Percentiles rank a stretch among this genome's conserved stretches.
Conservation (phyloP, 345 rosid genomes). For the Euphorbia peplus region DNA sequence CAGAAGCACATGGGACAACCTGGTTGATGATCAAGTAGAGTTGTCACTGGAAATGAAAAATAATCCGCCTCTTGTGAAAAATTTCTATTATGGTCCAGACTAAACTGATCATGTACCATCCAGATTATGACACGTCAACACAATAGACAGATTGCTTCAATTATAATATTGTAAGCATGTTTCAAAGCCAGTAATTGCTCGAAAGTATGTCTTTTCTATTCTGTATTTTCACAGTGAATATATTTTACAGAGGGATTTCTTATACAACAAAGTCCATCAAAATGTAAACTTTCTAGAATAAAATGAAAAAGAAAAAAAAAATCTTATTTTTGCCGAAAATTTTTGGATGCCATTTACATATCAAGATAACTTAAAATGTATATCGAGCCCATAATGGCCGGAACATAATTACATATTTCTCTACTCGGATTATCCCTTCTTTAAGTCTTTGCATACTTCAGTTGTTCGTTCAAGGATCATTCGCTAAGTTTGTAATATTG, state of each 20-base stretch:
- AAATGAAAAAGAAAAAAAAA: background rate
- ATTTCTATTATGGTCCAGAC: too few species aligned
- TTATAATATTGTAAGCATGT: too few species aligned
- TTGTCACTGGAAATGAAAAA: too few species aligned
- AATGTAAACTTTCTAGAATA: background rate
- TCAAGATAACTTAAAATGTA: background rate
- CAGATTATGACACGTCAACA: too few species aligned
- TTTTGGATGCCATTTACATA: constrained; percentile 19
- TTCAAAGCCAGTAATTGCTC: background rate
- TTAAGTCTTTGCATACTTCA: constrained; percentile 2
- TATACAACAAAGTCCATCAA: background rate
- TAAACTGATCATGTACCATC: too few species aligned
- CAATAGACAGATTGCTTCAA: too few species aligned
- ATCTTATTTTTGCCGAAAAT: constrained; percentile 9
- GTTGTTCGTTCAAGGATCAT: constrained; percentile 4
- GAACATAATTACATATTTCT: constrained; percentile 30
- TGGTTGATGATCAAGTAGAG: too few species aligned
- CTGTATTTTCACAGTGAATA: background rate
- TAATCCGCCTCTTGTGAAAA: too few species aligned
- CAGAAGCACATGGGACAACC: constrained; percentile 5
- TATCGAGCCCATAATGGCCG: constrained; percentile 6
- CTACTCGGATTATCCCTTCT: background rate
- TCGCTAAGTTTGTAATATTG: constrained; percentile 8
- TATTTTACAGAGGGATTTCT: background rate
- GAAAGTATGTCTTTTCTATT: background rate